These are phyloP conservation scores for Naganishia sp. DNA, from an alignment of 1,284 basidiomycete species.

Conservation along the genomic window DNA sequence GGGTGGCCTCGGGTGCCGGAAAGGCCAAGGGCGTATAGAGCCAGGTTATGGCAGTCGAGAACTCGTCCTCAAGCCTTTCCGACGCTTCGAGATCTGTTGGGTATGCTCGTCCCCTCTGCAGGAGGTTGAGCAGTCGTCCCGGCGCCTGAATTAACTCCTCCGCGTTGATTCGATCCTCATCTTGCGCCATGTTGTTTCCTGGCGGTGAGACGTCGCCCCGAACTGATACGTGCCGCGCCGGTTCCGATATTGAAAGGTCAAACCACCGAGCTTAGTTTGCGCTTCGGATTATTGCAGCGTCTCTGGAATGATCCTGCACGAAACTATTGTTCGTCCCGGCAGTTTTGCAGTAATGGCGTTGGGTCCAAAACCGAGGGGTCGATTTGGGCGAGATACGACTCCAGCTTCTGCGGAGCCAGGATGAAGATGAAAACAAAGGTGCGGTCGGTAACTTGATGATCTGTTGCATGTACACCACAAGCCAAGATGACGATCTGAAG, in stretches of 20 bases:
- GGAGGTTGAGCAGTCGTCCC: slow-evolving; percentile 9
- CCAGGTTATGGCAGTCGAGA: slow-evolving; percentile 17
- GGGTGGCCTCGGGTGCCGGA: slow-evolving; percentile 22
- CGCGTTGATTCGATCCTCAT: slow-evolving; percentile 6
- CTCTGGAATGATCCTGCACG: not conserved
- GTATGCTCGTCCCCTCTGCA: slow-evolving; percentile 8
- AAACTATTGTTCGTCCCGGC: too few relatives aligned
- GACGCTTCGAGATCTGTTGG: slow-evolving; percentile 20
- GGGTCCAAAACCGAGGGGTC: too few relatives aligned
- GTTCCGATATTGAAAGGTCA: too few relatives aligned
- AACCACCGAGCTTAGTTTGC: too few relatives aligned
- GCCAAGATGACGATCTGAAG: too few relatives aligned
- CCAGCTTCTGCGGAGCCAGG: too few relatives aligned
- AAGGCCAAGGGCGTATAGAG: slow-evolving; percentile 18
- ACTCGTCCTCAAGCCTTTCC: slow-evolving; percentile 20
- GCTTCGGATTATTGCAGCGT: not conserved
- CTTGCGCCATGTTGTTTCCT: slow-evolving; percentile 3
- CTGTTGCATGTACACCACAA: too few relatives aligned
- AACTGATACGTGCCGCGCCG: too few relatives aligned
- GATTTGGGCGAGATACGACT: too few relatives aligned
- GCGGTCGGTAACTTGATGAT: too few relatives aligned
- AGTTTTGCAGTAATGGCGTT: too few relatives aligned
- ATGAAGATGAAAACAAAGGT: too few relatives aligned
- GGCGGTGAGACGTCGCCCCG: not conserved
- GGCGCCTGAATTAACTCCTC: slow-evolving; percentile 21